Conservation (phyloP, 306 rosid species). For the Prunus dulcis region DNA sequence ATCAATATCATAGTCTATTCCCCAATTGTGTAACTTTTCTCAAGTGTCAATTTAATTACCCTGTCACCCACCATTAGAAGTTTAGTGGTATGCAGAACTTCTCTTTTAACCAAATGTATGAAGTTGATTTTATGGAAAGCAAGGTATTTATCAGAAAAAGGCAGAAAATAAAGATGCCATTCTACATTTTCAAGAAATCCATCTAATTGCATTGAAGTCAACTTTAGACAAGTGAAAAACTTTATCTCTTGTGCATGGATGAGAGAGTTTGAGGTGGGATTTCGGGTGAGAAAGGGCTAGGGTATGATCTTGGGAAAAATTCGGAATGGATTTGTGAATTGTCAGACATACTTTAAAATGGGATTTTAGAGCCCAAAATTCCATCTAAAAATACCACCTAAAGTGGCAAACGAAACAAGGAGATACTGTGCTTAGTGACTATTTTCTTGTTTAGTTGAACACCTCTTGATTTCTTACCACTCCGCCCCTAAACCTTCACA, state of each 20-base stretch:
- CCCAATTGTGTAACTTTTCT: slow-evolving; percentile 12
- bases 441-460: neutral
- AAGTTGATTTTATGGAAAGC: slow-evolving; percentile 5
- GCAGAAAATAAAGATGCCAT: neutral
- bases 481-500: neutral
- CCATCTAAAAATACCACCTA: neutral
- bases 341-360: neutral
- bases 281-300: neutral
- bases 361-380: neutral
- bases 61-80: slow-evolving; percentile 21
- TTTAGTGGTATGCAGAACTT: slow-evolving; percentile 3
- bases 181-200: slow-evolving; percentile 16
- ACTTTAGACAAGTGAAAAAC: neutral
- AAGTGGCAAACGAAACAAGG: slow-evolving; percentile 3
- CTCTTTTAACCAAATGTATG: neutral
- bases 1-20: slow-evolving; percentile 2
- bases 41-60: slow-evolving; percentile 5
- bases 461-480: slow-evolving; percentile 1
- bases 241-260: neutral
- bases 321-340: neutral
- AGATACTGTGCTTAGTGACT: neutral
- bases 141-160: slow-evolving; percentile 15
- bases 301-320: neutral
- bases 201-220: neutral
- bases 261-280: neutral